Conservation (phyloP, 73 alveolate species). For the Halteria grandinella region DNA sequence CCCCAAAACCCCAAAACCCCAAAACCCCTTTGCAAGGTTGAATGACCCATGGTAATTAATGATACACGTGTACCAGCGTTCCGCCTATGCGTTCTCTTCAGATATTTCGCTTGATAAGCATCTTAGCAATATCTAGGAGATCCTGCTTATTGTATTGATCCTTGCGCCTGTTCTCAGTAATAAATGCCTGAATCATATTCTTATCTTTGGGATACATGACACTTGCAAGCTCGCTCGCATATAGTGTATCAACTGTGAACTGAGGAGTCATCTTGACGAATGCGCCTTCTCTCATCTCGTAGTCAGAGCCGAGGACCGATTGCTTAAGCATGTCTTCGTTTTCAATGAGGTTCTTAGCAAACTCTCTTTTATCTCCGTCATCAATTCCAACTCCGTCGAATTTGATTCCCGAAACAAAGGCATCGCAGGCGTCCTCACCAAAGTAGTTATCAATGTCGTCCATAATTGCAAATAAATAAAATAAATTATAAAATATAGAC, state of each 20-base stretch:
- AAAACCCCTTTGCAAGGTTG: no score
- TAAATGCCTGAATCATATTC: background rate
- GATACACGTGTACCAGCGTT: no score
- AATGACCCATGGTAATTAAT: no score
- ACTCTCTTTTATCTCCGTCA: background rate
- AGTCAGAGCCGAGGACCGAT: slow-evolving; percentile 20
- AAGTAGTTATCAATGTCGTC: slow-evolving; percentile 20
- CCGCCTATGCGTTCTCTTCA: no score
- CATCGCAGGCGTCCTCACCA: slow-evolving; percentile 21
- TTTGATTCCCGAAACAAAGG: slow-evolving; percentile 38
- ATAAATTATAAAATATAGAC: no score
- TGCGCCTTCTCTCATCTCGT: slow-evolving; percentile 3
- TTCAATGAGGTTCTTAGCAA: slow-evolving; percentile 12
- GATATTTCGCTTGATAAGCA: slow-evolving; percentile 15
- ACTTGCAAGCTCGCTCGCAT: slow-evolving; percentile 2
- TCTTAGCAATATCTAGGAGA: background rate
- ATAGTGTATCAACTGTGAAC: background rate
- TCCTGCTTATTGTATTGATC: background rate
- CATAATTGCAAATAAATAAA: background rate
- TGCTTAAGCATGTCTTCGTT: slow-evolving; percentile 7
- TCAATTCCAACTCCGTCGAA: slow-evolving; percentile 22
- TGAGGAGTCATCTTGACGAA: background rate
- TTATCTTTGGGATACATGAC: slow-evolving; percentile 14
- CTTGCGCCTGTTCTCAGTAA: background rate
- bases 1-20: no score